Base-by-base conservation (phyloP, 495 filamentous ascomycete species). In the Amniculicola lignicola region DNA sequence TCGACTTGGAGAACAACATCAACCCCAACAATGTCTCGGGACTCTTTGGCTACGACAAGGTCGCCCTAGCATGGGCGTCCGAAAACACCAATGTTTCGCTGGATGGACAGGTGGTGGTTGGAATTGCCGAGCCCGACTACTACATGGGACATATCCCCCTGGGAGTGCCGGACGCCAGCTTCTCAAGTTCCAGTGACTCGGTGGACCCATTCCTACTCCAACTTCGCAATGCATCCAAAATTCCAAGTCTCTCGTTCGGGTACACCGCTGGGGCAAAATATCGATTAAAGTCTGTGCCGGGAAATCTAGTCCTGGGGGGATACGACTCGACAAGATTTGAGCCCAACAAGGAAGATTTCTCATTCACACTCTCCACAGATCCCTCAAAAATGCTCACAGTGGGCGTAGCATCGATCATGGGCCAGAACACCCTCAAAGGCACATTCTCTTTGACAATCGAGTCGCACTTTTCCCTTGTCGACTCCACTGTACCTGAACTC, bases 271-370 rank as follows among this genome's bases (percentile, higher is more conserved):
- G 65, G 16, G 62, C 65, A 22, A 53, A 60, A 29, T 66, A 66
- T 50, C 46, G 63, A 5, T 66, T 77, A n/a, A 78, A 79, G 51
- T 66, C 74, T 24, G 76, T 78, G 3, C 74, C 76, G 46, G 69
- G 64, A 14, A 67, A 54, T 48, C 59, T 72, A 4, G 65, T 63
- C n/a, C 45, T 72, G 1, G 70, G 70, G 25, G 70, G 70, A 7
- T 71, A 69, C 42, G 70, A 72, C 41, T 49, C 57, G 12, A 54
- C 68, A 2, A 57, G 68, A 7, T 67, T 72, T 47, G 60, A 42
- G 22, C 58, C 66, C 9, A 67, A 49, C 45, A 39, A 53, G 4
- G 64, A 49, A 25, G 25, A 53, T 2, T 56, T 70, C 31, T 46
- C 62, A 19, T 59, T 72, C 38, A 45, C 54, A 16, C 56, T 63